phyloP scores from a whole-genome alignment of 2,329 filamentous ascomycete species.

The Pseudogymnoascus sp. region DNA sequence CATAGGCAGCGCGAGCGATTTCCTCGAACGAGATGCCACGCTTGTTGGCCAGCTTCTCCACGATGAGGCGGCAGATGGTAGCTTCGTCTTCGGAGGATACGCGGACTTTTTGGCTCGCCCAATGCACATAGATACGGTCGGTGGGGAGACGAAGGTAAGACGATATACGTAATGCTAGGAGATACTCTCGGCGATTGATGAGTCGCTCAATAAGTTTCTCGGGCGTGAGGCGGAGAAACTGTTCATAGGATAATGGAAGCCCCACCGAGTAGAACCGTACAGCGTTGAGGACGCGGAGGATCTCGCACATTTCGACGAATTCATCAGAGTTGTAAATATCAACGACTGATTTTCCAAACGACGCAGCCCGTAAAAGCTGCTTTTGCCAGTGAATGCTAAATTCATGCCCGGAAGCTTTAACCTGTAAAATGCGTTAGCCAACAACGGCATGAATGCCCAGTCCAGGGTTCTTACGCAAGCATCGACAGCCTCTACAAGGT shows the following conservation, averaged over 20 bases:
- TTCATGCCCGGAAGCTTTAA: constrained; percentile 87
- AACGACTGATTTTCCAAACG: constrained; percentile 93
- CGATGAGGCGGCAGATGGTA: constrained; percentile 74
- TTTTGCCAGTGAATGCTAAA: constrained; percentile 91
- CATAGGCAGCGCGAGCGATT: constrained; percentile 85
- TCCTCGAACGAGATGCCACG: constrained; percentile 92
- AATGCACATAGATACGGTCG: constrained; percentile 89
- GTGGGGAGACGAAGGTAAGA: constrained; percentile 79
- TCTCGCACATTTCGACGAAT: constrained; percentile 97
- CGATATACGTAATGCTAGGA: constrained; percentile 80
- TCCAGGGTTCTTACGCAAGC: constrained; percentile 48
- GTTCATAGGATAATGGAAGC: constrained; percentile 82
- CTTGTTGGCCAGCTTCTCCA: constrained; percentile 78
- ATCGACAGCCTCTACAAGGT: constrained; percentile 86
- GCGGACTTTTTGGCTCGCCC: constrained; percentile 91
- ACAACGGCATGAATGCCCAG: background rate
- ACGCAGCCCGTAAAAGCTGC: constrained; percentile 87
- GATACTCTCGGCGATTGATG: constrained; percentile 81
- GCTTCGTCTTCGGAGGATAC: constrained; percentile 79
- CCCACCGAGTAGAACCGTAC: constrained; percentile 87
- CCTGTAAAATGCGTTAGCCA: constrained; percentile 20
- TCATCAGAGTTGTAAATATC: constrained; percentile 98
- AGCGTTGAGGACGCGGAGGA: constrained; percentile 82
- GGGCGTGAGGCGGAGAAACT: constrained; percentile 83
- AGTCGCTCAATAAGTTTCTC: constrained; percentile 81